Conservation (phyloP, 164 flowering plant species). For the Pachysandra terminalis region DNA sequence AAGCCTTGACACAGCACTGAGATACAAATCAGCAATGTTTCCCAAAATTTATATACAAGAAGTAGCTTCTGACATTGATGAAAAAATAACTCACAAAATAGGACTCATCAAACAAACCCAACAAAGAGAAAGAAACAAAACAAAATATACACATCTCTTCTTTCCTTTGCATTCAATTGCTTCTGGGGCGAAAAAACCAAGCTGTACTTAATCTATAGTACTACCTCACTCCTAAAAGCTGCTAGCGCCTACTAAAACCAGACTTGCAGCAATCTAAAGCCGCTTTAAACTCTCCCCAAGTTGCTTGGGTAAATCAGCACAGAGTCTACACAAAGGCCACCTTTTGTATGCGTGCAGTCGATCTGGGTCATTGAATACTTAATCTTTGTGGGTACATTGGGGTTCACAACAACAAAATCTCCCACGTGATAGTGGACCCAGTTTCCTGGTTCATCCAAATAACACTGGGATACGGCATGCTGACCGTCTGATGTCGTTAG, state of each 20-base stretch:
- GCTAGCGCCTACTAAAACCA: too few species aligned
- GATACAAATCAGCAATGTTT: neutral
- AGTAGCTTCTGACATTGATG: neutral
- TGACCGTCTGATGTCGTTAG: constrained; percentile 60
- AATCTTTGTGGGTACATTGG: constrained; percentile 30
- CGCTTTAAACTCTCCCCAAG: constrained; percentile 34
- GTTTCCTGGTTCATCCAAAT: constrained; percentile 41
- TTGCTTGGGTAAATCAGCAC: constrained; percentile 46
- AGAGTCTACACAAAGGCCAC: constrained; percentile 67
- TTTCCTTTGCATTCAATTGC: neutral
- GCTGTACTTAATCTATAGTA: too few species aligned
- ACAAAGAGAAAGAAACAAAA: neutral
- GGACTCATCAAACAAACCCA: neutral
- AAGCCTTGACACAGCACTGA: too few species aligned
- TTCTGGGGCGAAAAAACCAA: neutral
- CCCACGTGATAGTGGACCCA: constrained; percentile 60
- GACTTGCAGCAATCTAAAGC: constrained; percentile 19
- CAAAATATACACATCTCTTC: neutral
- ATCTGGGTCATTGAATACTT: constrained; percentile 71
- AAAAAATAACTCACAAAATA: neutral
- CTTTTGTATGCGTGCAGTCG: constrained; percentile 77
- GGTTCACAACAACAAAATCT: constrained; percentile 39
- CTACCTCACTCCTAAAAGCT: too few species aligned
- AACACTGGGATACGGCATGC: constrained; percentile 39
- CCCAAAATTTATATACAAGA: neutral